Evolutionary conservation across 2,329 filamentous ascomycete genomes (phyloP), one percentile per base, ranked within the genome.

Genomic region (Arthroderma sp.): DNA sequence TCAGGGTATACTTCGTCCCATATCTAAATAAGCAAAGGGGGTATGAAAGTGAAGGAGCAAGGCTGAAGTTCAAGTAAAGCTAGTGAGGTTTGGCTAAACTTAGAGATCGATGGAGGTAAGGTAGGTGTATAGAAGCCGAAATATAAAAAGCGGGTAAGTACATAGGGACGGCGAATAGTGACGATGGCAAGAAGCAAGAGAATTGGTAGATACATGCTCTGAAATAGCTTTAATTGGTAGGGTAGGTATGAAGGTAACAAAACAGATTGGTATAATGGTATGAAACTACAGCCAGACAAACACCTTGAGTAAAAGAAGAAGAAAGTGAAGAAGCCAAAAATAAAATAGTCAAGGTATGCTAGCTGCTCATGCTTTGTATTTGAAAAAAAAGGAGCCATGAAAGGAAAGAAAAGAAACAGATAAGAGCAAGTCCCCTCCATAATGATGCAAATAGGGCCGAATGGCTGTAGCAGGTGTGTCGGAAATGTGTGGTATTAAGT

Each of bases 211-310:
- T 51, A 51, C 44, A 51, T 51, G 23, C 15, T 23, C 41, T 21
- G 19, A 21, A 51, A 17, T n/a, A 51, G 25, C 13, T 23, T 54
- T 38, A 38, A 38, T 25, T 37, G 51, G 38, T 33, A 41, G 38
- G 53, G 35, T 44, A 23, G 53, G 37, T 38, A 55, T 35, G 41
- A 55, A 21, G 21, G 53, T 28, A 31, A 47, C 31, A 38, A 43
- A 47, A 55, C 39, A 55, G 54, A 55, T 55, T 43, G 54, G 54
- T 55, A 55, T 55, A 55, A 55, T 55, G 28, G 28, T 55, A 55
- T 55, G 37, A 47, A 47, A 38, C 52, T 41, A 54, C 33, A 54
- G 28, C 37, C 52, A 54, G 52, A 23, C 52, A 47, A 47, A 44
- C 23, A 54, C 19, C 19, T 54, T 38, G 51, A 54, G 37, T 19